phyloP scores from a whole-genome alignment of 1,284 basidiomycete genomes.

The Melampsora occidentalis region DNA sequence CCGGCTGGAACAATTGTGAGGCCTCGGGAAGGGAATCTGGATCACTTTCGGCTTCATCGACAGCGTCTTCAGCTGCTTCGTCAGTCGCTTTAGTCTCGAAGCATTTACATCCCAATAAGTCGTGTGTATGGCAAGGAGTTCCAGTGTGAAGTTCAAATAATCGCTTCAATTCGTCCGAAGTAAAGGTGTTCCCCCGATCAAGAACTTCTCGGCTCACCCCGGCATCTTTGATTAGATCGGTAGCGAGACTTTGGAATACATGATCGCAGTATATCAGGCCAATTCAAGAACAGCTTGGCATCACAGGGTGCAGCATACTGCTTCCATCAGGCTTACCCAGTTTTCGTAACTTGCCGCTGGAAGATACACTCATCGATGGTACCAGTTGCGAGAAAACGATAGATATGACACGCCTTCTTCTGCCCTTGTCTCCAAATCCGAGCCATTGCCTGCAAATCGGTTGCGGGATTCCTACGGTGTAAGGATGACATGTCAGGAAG shows the following conservation, averaged over 20 bases:
- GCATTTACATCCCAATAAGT: slow-evolving; percentile 54
- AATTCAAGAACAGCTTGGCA: not conserved
- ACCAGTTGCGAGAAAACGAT: slow-evolving; percentile 68
- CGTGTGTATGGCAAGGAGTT: slow-evolving; percentile 86
- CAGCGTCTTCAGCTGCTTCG: not conserved
- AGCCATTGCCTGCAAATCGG: slow-evolving; percentile 94
- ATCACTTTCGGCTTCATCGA: slow-evolving; percentile 34
- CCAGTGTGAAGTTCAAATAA: slow-evolving; percentile 81
- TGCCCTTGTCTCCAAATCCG: slow-evolving; percentile 78
- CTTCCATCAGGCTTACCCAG: slow-evolving; percentile 58
- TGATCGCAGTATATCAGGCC: not conserved
- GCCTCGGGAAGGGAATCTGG: slow-evolving; percentile 43
- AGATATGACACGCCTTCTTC: slow-evolving; percentile 76
- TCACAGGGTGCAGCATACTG: not conserved
- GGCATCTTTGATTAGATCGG: slow-evolving; percentile 28
- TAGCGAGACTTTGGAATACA: slow-evolving; percentile 32
- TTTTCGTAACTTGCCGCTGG: slow-evolving; percentile 90
- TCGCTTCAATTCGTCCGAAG: slow-evolving; percentile 59
- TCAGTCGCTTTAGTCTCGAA: slow-evolving; percentile 47
- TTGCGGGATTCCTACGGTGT: slow-evolving; percentile 52
- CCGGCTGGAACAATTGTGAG: slow-evolving; percentile 28
- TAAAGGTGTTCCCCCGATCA: slow-evolving; percentile 46
- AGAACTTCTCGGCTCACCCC: slow-evolving; percentile 10
- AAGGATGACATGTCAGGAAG: not conserved
- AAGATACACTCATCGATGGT: slow-evolving; percentile 55